Percentiles rank a stretch among this genome's conserved stretches.
These are phyloP conservation scores for Dryadomyces sulphureus DNA, from an alignment of 2,329 filamentous ascomycete genomes.

Conservation along the genomic window DNA sequence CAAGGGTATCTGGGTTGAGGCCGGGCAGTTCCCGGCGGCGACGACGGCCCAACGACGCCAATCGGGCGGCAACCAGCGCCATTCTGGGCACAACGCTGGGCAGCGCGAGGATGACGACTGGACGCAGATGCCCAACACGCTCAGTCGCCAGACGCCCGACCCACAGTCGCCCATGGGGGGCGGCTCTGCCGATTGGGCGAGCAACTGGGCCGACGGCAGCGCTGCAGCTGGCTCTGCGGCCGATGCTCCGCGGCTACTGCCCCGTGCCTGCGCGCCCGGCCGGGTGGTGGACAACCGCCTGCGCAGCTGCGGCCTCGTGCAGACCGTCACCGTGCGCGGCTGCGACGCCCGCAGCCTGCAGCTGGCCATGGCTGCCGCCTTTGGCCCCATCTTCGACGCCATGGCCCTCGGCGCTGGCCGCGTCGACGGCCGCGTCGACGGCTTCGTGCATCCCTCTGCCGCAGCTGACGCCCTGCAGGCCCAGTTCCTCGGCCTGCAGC, in stretches of 20 bases:
- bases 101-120: slow-evolving; percentile 28
- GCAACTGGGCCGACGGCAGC: slow-evolving; percentile 11
- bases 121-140: slow-evolving; percentile 37
- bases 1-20: slow-evolving; percentile 38
- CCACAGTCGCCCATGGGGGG: slow-evolving; percentile 31
- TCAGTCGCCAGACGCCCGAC: slow-evolving; percentile 27
- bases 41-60: slow-evolving; percentile 16
- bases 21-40: slow-evolving; percentile 28
- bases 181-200: slow-evolving; percentile 31
- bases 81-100: slow-evolving; percentile 4
- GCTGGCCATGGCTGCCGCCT: slow-evolving; percentile 45
- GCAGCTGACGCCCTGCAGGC: slow-evolving; percentile 15
- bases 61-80: slow-evolving; percentile 15
- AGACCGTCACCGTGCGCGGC: slow-evolving; percentile 44
- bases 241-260: slow-evolving; percentile 46
- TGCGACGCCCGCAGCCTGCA: slow-evolving; percentile 55
- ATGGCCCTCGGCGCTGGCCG: slow-evolving; percentile 15
- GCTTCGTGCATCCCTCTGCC: too few relatives aligned
- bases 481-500: slow-evolving; percentile 45
- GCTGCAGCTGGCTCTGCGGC: not conserved
- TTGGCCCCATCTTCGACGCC: slow-evolving; percentile 38
- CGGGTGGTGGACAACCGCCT: slow-evolving; percentile 54
- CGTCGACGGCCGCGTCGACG: not conserved
- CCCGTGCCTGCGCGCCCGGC: slow-evolving; percentile 51
- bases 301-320: slow-evolving; percentile 58